Evolutionary conservation across 331 rosid species (phyloP), one percentile per base, ranked within the genome.

Genomic region (Quercus tomentella): DNA sequence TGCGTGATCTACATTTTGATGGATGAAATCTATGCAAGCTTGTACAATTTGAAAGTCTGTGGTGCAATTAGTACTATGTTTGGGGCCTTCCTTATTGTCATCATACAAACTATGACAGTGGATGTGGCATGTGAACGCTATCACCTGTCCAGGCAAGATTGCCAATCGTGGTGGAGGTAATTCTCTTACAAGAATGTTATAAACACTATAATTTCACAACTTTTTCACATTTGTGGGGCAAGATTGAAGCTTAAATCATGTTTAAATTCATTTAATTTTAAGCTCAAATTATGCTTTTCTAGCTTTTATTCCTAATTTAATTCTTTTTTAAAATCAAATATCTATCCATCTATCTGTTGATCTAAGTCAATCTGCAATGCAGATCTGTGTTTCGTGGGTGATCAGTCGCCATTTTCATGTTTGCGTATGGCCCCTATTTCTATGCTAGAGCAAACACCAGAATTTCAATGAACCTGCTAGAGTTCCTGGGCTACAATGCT

Each of bases 101-200:
- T 68, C 30, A 0, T 11, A 4, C 2, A 18, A 43, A 76, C 74
- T 56, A 7, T 23, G 14, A 4, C 65, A 1, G 21, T 25, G 30
- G 80, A 30, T 25, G 0, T 51, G 31, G 6, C 28, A 0, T 55
- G 51, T 67, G 65, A 73, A 6, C 3, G 30, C 54, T 25, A 61
- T n/a, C 80, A 76, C 21, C 66, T 76, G 37, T 37, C 23, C 54
- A 49, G 70, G 17, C 2, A 76, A 18, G 80, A 76, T 51, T 12
- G 30, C n/a, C 12, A 76, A 3, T 76, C 74, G 80, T 54, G 73
- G 55, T 76, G 80, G 80, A 76, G 80, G 80, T 76, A 76, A 41
- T 60, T 26, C 57, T 51, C 16, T 26, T 9, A 9, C 10, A 0
- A 43, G 5, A 9, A 10, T 55, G 5, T 6, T 43, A 2, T 43